Conservation (phyloP, 2,329 filamentous ascomycete genomes). For the Intubia oerlemansii region DNA sequence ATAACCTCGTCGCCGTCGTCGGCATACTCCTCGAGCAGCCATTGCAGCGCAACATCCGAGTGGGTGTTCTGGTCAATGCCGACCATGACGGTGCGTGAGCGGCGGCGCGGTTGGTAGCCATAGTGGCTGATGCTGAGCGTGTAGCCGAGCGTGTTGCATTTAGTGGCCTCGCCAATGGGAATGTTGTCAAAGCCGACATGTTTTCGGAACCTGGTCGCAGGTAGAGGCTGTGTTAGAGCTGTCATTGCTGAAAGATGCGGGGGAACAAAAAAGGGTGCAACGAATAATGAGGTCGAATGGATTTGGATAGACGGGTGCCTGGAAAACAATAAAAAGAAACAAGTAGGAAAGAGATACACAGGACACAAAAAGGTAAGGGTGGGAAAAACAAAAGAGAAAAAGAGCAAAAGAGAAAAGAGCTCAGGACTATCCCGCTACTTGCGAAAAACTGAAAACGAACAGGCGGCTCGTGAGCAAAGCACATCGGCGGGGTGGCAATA, state of each 20-base stretch:
- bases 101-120: conserved; percentile 60
- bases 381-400: background rate
- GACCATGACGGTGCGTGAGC: conserved; percentile 75
- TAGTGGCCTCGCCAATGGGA: conserved; percentile 32
- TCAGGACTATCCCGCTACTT: too few species aligned
- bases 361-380: too few species aligned
- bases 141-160: conserved; percentile 43
- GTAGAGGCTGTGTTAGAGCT: conserved; percentile 23
- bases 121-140: conserved; percentile 73
- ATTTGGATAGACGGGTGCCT: background rate
- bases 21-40: conserved; percentile 78
- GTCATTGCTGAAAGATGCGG: conserved; percentile 14
- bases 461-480: background rate
- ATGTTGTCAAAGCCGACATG: conserved; percentile 42
- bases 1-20: conserved; percentile 89
- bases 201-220: conserved; percentile 30
- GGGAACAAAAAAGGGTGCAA: background rate
- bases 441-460: too few species aligned
- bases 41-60: conserved; percentile 79
- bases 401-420: background rate
- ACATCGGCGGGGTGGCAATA: too few species aligned
- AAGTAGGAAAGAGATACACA: background rate
- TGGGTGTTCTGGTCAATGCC: conserved; percentile 83
- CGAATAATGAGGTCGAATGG: background rate
- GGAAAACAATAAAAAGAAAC: background rate